Evolutionary conservation across 2,329 filamentous ascomycete genomes (phyloP), one percentile per base, ranked within the genome.

Genomic region (Sphaceloma murrayae): DNA sequence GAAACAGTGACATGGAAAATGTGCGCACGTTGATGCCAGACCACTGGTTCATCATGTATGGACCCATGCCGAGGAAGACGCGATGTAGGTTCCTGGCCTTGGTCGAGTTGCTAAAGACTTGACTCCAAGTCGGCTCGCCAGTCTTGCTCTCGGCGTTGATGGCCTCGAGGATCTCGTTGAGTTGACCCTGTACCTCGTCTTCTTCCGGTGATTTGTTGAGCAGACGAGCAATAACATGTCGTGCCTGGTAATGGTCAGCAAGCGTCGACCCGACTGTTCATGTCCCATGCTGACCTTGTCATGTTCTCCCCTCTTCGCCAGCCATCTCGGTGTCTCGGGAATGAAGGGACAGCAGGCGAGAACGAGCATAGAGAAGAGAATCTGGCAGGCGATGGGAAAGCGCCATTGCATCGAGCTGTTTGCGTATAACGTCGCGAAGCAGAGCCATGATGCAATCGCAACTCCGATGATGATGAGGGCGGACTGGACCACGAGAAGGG

Each of bases 1-100:
- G 14, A n/a, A 17, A 18, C 7, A 2, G 3, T 13, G 11, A n/a
- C 14, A 17, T 4, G 11, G 5, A 18, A 17, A 16, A 33, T n/a
- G n/a, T n/a, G 2, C 18, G 16, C 26, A 38, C 34, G 10, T 38
- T 38, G 18, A 38, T 22, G 9, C 43, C 47, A 17, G 46, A 49
- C 48, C 48, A 52, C 30, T 58, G 56, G 26, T 58, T 58, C 50
- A 56, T 53, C 55, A 62, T 57, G 48, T 59, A 62, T 3, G 60
- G 58, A 6, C 58, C 60, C 58, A 62, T 62, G 8, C 61, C 60
- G 13, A 65, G 58, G 11, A 62, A 18, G 7, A 62, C 58, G n/a
- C 55, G 52, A 34, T 61, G 59, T 14, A 64, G 47, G 40, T 62
- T 61, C 19, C 60, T 57, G 3, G 57, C 51, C 49, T 59, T 60